Evolutionary conservation across 1,284 basidiomycete species (phyloP), one percentile per base, ranked within the genome.

Genomic region (Boletellus deceptivus): DNA sequence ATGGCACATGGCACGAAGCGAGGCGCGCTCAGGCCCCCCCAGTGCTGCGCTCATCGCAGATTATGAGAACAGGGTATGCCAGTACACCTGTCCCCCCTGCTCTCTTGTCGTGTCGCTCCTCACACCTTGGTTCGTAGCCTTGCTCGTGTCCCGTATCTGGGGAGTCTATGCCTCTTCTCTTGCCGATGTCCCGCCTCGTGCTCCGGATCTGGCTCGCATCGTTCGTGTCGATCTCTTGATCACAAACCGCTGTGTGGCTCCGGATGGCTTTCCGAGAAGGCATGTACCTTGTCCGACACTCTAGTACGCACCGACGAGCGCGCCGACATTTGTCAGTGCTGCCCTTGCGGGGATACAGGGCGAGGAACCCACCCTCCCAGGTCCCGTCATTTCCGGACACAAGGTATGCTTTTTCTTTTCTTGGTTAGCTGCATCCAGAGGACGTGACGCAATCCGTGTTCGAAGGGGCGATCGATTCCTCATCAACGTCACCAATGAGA

Each of bases 401-500:
- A 58, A 45, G 56, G 56, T 46, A 39, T 17, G 46, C 13, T 24
- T 36, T 25, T 22, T 18, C 33, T 25, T 22, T 18, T 29, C 18
- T 20, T 20, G 20, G 20, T 20, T 20, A 20, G 20, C 20, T 20
- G 20, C 20, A 20, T 20, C 4, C 20, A 4, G 20, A 20, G 4
- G 20, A 16, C 31, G 7, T 39, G 18, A 24, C 7, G 8, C 46
- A 10, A 35, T 16, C 8, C 20, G 3, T 24, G 44, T 17, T 16
- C 1, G 11, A 43, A 59, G 59, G n/a, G 59, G 59, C 2, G 60
- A 59, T 18, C 22, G 49, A 33, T 61, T 60, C 41, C 24, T 49
- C 16, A 48, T 63, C 9, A 48, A 54, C 6, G 68, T 72, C 8
- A 45, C 48, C 11, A 59, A 71, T 49, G 20, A 52, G 33, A n/a